Conservation (phyloP, 176 grass and related monocot species). For the Tillandsia fasciculata region DNA sequence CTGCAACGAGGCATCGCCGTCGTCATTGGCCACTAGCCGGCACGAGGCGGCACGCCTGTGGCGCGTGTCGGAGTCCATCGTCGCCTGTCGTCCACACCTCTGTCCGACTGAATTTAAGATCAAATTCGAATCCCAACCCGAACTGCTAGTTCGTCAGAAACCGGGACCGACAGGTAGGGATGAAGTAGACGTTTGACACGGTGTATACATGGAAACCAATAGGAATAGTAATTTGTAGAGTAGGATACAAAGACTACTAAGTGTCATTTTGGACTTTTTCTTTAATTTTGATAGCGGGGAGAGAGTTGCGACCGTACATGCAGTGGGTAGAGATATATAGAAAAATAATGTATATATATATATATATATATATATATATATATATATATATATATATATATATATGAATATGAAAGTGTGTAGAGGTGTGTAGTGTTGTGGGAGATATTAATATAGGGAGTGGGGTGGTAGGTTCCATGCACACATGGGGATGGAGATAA, state of each 20-base stretch:
- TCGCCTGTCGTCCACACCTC: not conserved
- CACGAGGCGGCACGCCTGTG: conserved; percentile 57
- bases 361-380: too few species aligned
- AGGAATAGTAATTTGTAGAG: too few species aligned
- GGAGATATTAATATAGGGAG: not conserved
- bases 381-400: too few species aligned
- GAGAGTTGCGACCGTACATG: too few species aligned
- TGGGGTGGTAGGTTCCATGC: conserved; percentile 2
- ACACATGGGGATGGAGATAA: not conserved
- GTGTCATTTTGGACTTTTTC: too few species aligned
- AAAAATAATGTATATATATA: too few species aligned
- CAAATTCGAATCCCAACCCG: not conserved
- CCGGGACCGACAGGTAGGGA: too few species aligned
- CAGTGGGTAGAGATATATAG: too few species aligned
- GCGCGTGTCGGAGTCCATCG: conserved; percentile 43
- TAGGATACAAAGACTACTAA: too few species aligned
- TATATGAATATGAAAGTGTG: not conserved
- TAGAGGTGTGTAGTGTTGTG: not conserved
- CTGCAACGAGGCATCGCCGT: conserved; percentile 90
- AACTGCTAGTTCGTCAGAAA: not conserved
- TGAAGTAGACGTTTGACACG: too few species aligned
- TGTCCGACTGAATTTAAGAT: not conserved
- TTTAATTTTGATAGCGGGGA: too few species aligned
- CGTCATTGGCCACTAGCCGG: conserved; percentile 37
- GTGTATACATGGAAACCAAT: too few species aligned